phyloP scores from a whole-genome alignment of 78 protist genomes.

The Corallochytrium limacisporum region DNA sequence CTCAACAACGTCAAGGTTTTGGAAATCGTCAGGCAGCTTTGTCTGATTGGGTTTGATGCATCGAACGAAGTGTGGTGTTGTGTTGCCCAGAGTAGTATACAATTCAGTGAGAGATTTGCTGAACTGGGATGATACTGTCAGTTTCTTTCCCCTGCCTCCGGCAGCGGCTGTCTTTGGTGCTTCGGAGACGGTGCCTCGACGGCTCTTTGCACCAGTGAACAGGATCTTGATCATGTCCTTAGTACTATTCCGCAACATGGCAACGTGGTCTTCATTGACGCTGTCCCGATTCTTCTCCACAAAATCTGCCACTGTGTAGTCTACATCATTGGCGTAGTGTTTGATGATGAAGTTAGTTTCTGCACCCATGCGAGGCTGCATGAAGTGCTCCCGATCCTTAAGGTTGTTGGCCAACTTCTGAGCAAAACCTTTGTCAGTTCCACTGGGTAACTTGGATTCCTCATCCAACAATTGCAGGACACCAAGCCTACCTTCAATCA shows the following conservation, averaged over 20 bases:
- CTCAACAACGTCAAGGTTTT: background rate
- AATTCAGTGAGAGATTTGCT: slow-evolving; percentile 8
- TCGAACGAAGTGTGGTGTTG: slow-evolving; percentile 66
- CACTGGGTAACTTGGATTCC: slow-evolving; percentile 39
- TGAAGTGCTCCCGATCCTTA: background rate
- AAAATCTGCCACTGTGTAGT: slow-evolving; percentile 28
- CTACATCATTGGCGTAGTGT: slow-evolving; percentile 52
- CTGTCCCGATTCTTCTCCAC: slow-evolving; percentile 52
- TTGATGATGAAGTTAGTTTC: slow-evolving; percentile 4
- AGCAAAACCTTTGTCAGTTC: slow-evolving; percentile 5
- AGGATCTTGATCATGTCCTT: background rate
- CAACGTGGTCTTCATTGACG: background rate
- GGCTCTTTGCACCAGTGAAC: background rate
- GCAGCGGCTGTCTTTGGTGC: background rate
- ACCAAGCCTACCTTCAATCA: slow-evolving; percentile 54
- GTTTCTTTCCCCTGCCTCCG: background rate
- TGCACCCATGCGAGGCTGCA: background rate
- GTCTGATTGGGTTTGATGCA: slow-evolving; percentile 74
- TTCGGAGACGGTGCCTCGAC: background rate
- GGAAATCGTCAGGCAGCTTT: slow-evolving; percentile 13
- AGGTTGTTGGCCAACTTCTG: background rate
- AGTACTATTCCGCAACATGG: background rate
- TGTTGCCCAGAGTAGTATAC: slow-evolving; percentile 50
- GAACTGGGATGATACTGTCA: slow-evolving; percentile 20
- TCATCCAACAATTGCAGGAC: slow-evolving; percentile 32